Percentiles rank a stretch among this genome's conserved stretches.
phyloP scores from a whole-genome alignment of 208 protist genomes.

The Acanthamoeba lugdunensis region DNA sequence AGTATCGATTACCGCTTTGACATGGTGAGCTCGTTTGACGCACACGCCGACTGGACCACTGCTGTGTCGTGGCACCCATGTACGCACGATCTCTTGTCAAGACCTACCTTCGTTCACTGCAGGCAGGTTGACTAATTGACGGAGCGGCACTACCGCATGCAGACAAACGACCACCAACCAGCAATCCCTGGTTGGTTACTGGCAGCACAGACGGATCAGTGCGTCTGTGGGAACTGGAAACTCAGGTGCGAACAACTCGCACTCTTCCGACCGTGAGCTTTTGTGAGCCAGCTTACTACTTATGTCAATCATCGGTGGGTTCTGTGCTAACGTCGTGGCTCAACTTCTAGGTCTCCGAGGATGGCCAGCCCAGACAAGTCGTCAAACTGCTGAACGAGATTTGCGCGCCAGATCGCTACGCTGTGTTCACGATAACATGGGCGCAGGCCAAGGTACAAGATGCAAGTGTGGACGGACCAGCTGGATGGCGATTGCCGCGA shows the following conservation, averaged over 20 bases:
- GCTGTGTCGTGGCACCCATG: constrained; percentile 33
- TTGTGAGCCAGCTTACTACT: background rate
- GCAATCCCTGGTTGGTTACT: background rate
- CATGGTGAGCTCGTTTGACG: background rate
- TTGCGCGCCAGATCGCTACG: background rate
- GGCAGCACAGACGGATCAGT: constrained; percentile 46
- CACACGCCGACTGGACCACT: constrained; percentile 15
- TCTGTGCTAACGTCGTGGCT: background rate
- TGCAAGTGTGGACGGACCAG: background rate
- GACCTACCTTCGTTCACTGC: background rate
- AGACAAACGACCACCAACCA: constrained; percentile 12
- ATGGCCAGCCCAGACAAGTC: background rate
- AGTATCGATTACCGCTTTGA: constrained; percentile 13
- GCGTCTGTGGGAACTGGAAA: background rate
- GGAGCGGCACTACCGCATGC: background rate
- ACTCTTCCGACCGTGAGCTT: background rate
- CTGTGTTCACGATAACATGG: constrained; percentile 5
- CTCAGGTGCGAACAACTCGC: background rate
- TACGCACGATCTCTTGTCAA: background rate
- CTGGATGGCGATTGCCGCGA: background rate
- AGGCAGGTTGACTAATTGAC: background rate
- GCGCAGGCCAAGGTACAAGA: constrained; percentile 1
- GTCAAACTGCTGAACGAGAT: background rate
- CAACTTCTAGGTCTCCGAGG: background rate
- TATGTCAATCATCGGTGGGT: too few relatives aligned